These are phyloP conservation scores for Blastocystis sp. DNA, from an alignment of 352 stramenopile species.

Conservation along the genomic window DNA sequence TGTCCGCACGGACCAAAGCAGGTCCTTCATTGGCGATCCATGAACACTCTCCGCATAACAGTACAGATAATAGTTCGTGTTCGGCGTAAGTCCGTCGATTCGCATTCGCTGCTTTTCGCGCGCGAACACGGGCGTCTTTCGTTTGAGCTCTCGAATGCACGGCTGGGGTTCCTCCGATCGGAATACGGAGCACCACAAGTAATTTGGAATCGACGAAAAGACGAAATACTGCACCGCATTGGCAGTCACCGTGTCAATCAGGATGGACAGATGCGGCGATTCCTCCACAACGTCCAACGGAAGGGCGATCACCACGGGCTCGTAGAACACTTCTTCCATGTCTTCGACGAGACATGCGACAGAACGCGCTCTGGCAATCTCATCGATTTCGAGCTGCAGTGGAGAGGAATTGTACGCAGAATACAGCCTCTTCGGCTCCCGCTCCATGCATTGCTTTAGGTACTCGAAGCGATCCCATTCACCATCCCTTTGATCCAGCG, in stretches of 20 bases:
- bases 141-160: not conserved
- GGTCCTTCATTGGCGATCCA: not conserved
- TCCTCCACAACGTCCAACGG: not conserved
- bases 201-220: not conserved
- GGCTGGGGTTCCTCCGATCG: not conserved
- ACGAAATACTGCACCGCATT: not conserved
- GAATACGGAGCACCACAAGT: not conserved
- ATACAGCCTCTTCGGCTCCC: not conserved
- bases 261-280: not conserved
- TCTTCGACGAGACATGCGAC: not conserved
- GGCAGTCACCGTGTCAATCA: not conserved
- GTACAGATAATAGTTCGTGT: not conserved
- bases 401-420: not conserved
- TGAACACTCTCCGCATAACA: not conserved
- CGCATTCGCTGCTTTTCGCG: not conserved
- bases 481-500: not conserved
- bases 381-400: not conserved
- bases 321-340: not conserved
- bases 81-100: not conserved
- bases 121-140: not conserved
- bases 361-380: not conserved
- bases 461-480: not conserved
- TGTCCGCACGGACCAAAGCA: not conserved
- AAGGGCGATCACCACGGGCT: not conserved
- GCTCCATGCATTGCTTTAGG: not conserved